Percentiles rank a stretch among this genome's conserved stretches.
Evolutionary conservation across 257 asterid species (phyloP).

Genomic region (Solanum dulcamara): DNA sequence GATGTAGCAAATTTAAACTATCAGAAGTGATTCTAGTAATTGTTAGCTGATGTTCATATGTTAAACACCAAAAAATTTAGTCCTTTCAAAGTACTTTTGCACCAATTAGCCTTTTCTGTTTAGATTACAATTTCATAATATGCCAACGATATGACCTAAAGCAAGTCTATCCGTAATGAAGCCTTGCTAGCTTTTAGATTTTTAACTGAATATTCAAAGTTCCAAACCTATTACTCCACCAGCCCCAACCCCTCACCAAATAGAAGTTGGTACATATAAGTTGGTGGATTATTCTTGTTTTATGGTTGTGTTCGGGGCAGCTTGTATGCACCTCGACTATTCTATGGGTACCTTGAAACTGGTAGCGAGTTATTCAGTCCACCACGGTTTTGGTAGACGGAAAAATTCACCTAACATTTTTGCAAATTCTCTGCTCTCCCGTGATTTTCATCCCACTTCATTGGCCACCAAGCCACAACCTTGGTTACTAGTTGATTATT

Average conservation of each 20-base stretch:
- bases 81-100: neutral
- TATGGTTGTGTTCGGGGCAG: neutral
- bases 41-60: neutral
- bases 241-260: neutral
- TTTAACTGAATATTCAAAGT: neutral
- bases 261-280: neutral
- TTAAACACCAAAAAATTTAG: neutral
- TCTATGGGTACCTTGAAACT: neutral
- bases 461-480: neutral
- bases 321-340: neutral
- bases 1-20: neutral
- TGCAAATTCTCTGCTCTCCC: neutral
- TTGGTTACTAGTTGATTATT: neutral
- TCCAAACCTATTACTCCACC: neutral
- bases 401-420: neutral
- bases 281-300: neutral
- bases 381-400: neutral
- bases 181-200: neutral
- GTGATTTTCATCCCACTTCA: neutral
- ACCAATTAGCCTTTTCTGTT: neutral
- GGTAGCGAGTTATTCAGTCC: neutral
- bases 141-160: neutral
- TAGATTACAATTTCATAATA: neutral
- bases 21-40: neutral
- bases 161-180: neutral